Evolutionary conservation across 2,329 filamentous ascomycete genomes (phyloP).

Genomic region (Xenosphaeropsis pyriputrescens): DNA sequence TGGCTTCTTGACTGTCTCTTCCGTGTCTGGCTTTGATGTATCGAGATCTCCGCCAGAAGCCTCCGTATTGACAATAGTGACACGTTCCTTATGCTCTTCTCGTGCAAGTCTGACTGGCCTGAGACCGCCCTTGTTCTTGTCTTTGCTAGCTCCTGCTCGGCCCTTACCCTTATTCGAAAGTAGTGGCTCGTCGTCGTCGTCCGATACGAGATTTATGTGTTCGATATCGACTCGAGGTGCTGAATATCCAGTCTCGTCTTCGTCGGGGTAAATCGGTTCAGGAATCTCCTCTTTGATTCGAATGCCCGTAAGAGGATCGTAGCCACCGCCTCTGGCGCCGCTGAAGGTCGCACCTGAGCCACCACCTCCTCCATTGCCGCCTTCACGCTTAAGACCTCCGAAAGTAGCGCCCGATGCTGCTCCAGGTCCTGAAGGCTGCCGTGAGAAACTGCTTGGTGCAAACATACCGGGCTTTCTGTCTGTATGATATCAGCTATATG

Average conservation of each 20-base stretch:
- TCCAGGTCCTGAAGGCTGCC: not conserved
- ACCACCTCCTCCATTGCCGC: constrained; percentile 1
- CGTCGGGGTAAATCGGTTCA: constrained; percentile 14
- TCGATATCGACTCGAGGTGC: constrained; percentile 14
- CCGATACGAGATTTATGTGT: constrained; percentile 10
- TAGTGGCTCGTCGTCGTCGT: constrained; percentile 7
- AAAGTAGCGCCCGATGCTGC: not conserved
- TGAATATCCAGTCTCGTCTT: constrained; percentile 8
- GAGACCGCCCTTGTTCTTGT: constrained; percentile 6
- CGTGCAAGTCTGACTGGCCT: constrained; percentile 15
- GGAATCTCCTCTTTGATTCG: constrained; percentile 1
- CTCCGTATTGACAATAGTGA: constrained; percentile 14
- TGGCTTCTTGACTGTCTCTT: not conserved
- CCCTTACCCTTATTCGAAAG: constrained; percentile 5
- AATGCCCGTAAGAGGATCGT: not conserved
- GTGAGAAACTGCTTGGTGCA: constrained; percentile 3
- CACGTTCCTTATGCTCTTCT: constrained; percentile 15
- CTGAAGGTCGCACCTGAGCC: not conserved
- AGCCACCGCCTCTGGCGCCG: not conserved
- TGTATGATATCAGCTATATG: not conserved
- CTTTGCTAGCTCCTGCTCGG: not conserved
- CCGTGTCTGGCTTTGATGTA: not conserved
- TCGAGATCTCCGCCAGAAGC: too few relatives aligned
- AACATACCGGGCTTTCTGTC: not conserved
- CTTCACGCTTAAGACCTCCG: not conserved